Base-by-base conservation (phyloP, 768 basidiomycete species). In the Pholiota microspora region DNA sequence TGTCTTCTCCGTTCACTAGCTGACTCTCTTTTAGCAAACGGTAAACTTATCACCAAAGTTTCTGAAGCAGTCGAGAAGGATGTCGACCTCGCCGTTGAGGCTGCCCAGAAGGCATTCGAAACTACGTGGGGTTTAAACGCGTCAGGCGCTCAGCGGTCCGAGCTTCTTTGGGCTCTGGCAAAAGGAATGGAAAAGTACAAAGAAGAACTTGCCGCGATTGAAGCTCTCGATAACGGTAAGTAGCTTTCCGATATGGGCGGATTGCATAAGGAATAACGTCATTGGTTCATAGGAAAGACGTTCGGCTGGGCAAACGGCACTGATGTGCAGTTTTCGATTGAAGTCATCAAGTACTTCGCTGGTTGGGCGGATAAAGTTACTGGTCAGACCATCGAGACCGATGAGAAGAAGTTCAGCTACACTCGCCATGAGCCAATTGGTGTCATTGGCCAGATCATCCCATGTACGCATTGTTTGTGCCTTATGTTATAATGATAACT, bases 281-380 rank as follows among this genome's bases (percentile, higher is more conserved):
- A 25, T 54, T 40, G 5, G n/a, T 45, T 24, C 35, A 7, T 31
- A 82, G 83, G 85, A 40, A 89, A 88, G 71, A 77, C 82, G 1
- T 87, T 77, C 64, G 28, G 49, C 6, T 74, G 70, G 67, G 76
- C 84, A 7, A 80, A 73, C 55, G 69, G 63, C 16, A 70, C 63
- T 0, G 89, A 90, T 60, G 66, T 89, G 3, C 61, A 64, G 0
- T 70, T 70, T 51, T 68, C 80, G 0, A 75, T 85, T 55, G 73
- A 69, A 16, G 73, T 75, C 27, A 68, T 93, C 62, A 77, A 83
- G 35, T 96, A 95, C 72, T 98, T 89, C 62, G 91, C 85, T 40
- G 94, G 94, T 16, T 91, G 90, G 85, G 90, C 92, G 24, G 94
- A 94, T 74, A 96, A 95, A 73, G 71, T 88, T 51, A 74, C 78